Conservation (phyloP, 225 moss, liverwort and hornwort species). For the Lunularia cruciata region DNA sequence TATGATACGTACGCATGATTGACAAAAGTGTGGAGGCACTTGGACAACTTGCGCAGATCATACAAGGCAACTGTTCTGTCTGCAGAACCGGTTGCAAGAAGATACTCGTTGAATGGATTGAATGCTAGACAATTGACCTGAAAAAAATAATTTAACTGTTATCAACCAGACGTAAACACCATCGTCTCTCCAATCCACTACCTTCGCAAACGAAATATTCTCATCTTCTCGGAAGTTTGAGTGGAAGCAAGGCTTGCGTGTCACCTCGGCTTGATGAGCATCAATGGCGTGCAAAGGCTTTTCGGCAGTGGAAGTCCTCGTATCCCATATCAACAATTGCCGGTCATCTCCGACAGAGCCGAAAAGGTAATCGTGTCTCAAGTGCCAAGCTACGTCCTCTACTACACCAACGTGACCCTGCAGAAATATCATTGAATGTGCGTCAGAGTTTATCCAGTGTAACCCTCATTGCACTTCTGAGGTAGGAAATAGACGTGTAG, state of each 20-base stretch:
- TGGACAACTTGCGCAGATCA: conserved; percentile 68
- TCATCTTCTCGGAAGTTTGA: not conserved
- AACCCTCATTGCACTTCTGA: too few species aligned
- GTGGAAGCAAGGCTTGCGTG: not conserved
- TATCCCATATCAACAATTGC: conserved; percentile 80
- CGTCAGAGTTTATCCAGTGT: too few species aligned
- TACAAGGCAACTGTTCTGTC: conserved; percentile 72
- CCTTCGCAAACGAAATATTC: too few species aligned
- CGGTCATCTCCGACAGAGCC: conserved; percentile 82
- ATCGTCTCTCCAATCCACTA: too few species aligned
- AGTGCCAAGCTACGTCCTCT: conserved; percentile 87
- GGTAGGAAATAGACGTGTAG: too few species aligned
- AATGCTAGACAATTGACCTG: conserved; percentile 87
- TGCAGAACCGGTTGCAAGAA: conserved; percentile 79
- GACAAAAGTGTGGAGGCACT: conserved; percentile 65
- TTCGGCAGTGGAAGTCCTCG: conserved; percentile 48
- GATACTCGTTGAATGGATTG: conserved; percentile 78
- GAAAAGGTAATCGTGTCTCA: conserved; percentile 65
- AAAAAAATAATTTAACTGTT: not conserved
- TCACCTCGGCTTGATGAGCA: conserved; percentile 74
- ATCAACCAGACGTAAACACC: not conserved
- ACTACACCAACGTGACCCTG: conserved; percentile 83
- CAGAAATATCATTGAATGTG: too few species aligned
- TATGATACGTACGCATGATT: conserved; percentile 79
- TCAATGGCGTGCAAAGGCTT: conserved; percentile 65